Base-by-base conservation (phyloP, 495 filamentous ascomycete genomes). In the Talaromyces stipitatus region DNA sequence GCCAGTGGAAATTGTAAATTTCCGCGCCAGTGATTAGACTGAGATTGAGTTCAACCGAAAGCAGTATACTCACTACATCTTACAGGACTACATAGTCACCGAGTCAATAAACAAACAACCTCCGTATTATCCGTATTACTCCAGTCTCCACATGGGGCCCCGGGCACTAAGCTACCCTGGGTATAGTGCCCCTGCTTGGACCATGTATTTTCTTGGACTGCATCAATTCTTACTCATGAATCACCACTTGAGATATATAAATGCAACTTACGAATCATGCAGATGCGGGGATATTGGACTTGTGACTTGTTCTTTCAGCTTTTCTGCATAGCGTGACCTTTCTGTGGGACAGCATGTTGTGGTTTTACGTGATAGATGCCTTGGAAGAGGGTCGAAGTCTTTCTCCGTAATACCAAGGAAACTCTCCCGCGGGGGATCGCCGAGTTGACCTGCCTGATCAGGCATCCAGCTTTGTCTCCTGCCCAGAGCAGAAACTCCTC, bases 401-500 rank as follows among this genome's bases (percentile, higher is more conserved):
- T n/a, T n/a, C n/a, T n/a, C n/a, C n/a, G n/a, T n/a, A n/a, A n/a
- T n/a, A n/a, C n/a, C n/a, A n/a, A n/a, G n/a, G n/a, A n/a, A n/a
- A n/a, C n/a, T 48, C 24, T 48, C 24, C 45, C 24, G 45, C 3
- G 45, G 45, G 45, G 45, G 43, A 48, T 48, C 45, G 45, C 12
- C 45, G 24, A 12, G 1, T 23, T 24, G 5, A 48, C 14, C 45
- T 26, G 36, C 45, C 45, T 26, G 45, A 48, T 48, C 45, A 48
- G 45, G 45, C 20, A 48, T 24, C 20, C 20, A 48, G 45, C 45
- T 48, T 48, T 41, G 45, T 23, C 45, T 26, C 45, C 20, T 48
- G 45, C 45, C 20, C 45, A 48, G 20, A 48, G 7, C 45, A 26
- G 45, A 48, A 48, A 48, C 45, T 48, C 45, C 45, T 48, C 45